Base-by-base conservation (phyloP, 176 grass and related monocot genomes). In the Carex kokanica region DNA sequence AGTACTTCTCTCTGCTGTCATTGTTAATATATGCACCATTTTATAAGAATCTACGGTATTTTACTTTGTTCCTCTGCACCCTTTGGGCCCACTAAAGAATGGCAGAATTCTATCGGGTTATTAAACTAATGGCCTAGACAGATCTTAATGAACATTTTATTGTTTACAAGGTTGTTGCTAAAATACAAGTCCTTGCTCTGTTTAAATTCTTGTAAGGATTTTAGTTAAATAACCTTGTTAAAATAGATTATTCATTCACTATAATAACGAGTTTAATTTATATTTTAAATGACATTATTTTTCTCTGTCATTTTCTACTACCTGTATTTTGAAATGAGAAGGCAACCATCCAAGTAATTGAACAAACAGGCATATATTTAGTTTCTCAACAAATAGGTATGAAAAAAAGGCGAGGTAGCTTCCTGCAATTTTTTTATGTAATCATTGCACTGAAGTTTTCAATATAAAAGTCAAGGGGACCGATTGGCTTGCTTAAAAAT, bases 1-100 rank as follows among this genome's bases (percentile, higher is more conserved):
- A 89, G 91, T 80, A 27, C 80, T 21, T 61, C 6, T 54, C 71
- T 83, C 52, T 56, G 13, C 52, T 45, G 45, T 84, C 10, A 75
- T 63, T 54, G 9, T 54, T 81, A 47, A 29, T 73, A 53, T 73
- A 9, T 66, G 58, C 38, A 77, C 5, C 11, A 45, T 40, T 52
- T 65, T 54, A 55, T 5, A 24, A 25, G 13, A 51, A 41, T 25
- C 45, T 68, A 43, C 6, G 38, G 21, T n/a, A 9, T 27, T 54
- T 75, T 47, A 49, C 43, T 53, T 24, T 53, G 49, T 6, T 54
- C 23, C 2, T 29, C 45, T 55, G 73, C 49, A 77, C 49, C 47
- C 23, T 31, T 53, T 77, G 11, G 71, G 49, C 5, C 21, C 6
- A 54, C 21, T 12, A 54, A 54, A 75, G 54, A 54, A 16, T 54